Evolutionary conservation across 1,284 basidiomycete genomes (phyloP), one percentile per base, ranked within the genome.

Genomic region (Butyriboletus regius): DNA sequence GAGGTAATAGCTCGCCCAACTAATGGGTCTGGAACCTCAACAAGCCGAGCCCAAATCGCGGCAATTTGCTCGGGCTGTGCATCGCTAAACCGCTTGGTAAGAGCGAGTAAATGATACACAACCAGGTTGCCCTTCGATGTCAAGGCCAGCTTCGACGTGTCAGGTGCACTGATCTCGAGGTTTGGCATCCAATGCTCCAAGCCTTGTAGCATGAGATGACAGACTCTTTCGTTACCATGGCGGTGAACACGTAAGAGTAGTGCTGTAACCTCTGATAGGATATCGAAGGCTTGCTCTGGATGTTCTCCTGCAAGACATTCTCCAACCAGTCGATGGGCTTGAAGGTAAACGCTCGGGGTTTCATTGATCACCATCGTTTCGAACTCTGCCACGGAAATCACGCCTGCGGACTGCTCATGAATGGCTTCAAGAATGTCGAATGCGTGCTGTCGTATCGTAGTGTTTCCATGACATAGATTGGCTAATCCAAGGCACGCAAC

Each of bases 1-100:
- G 85, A 81, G 48, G 90, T 75, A 18, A 92, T 77, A 1, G 88
- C 88, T 54, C 85, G 85, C 1, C 87, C 88, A 58, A 93, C 93
- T 14, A 77, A 73, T 49, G 82, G 75, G 59, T 85, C 77, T 14
- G 85, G 79, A 4, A 79, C 71, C 46, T 87, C 81, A 2, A 89
- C 85, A 5, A 93, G 70, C 49, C 81, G 81, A 17, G 76, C 77
- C 85, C 93, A 93, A 17, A 95, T 77, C 2, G 82, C 78, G n/a
- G 85, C 76, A 32, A 96, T 76, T 62, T 93, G 91, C 57, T 91
- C 88, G 1, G 88, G 78, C 60, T 93, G 83, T 33, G 75, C 81
- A 55, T 87, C 80, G 8, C 81, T 78, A 63, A 87, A 92, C 47
- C 85, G 81, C 43, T 88, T 71, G n/a, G 89, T 92, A 49, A 97